Conservation (phyloP, 306 rosid species). For the Fagus sylvatica region DNA sequence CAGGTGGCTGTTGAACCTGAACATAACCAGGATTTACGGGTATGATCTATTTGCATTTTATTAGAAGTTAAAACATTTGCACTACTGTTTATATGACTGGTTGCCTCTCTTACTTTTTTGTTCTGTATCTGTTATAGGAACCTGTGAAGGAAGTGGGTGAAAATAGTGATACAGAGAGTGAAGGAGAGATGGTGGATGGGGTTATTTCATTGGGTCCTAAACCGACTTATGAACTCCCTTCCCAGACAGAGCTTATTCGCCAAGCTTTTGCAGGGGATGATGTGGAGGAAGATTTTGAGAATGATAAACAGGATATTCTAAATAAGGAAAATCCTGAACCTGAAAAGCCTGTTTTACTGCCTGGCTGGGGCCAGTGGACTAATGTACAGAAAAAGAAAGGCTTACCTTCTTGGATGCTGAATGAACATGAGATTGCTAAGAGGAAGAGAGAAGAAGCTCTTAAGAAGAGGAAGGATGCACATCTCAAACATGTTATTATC, state of each 20-base stretch:
- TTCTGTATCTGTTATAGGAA: slow-evolving; percentile 39
- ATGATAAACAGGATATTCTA: slow-evolving; percentile 63
- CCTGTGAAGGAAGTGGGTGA: slow-evolving; percentile 48
- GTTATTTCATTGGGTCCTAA: slow-evolving; percentile 57
- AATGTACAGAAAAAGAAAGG: slow-evolving; percentile 78
- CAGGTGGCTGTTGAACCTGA: slow-evolving; percentile 25
- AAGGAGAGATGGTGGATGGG: slow-evolving; percentile 82
- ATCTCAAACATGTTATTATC: slow-evolving; percentile 72
- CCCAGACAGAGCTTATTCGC: slow-evolving; percentile 81
- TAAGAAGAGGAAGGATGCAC: slow-evolving; percentile 80
- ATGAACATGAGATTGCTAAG: slow-evolving; percentile 69
- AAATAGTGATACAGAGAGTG: slow-evolving; percentile 70
- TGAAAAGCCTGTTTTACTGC: slow-evolving; percentile 76
- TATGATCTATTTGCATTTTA: slow-evolving; percentile 27
- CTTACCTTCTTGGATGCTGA: slow-evolving; percentile 74
- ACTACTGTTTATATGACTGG: slow-evolving; percentile 8
- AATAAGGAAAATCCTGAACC: slow-evolving; percentile 87
- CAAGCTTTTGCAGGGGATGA: slow-evolving; percentile 90
- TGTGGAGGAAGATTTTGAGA: slow-evolving; percentile 86
- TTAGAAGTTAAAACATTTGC: slow-evolving; percentile 2
- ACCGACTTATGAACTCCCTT: slow-evolving; percentile 72
- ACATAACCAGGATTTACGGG: slow-evolving; percentile 41
- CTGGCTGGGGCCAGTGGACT: slow-evolving; percentile 99
- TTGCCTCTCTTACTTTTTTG: slow-evolving; percentile 2
- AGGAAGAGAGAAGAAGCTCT: slow-evolving; percentile 75